Base-by-base conservation (phyloP, 352 stramenopile species). In the Sclerospora graminicola region DNA sequence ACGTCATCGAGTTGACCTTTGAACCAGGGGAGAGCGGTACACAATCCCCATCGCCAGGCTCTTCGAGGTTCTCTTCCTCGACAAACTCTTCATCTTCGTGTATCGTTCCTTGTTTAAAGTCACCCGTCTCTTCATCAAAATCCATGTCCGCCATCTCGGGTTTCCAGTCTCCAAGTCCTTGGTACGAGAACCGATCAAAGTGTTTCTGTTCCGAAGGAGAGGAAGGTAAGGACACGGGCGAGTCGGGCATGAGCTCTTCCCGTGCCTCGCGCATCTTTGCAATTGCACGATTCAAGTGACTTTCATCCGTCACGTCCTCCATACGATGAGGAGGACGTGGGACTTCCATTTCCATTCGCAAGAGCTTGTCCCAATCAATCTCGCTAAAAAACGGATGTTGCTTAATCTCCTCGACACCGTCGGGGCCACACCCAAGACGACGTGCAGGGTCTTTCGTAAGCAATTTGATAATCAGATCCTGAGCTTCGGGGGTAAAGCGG, bases 311-410 rank as follows among this genome's bases (percentile, higher is more conserved):
- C 34, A 84, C 72, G 40, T 84, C 72, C 49, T 84, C 72, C 56
- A 82, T 63, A 46, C 72, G 69, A 70, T 84, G 72, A 11, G 72
- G 72, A 55, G 72, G 72, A 30, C 72, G 69, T 11, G 72, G 72
- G 11, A 84, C 69, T 57, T 84, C 69, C 35, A 84, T 74, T 23
- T 64, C 59, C 58, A 66, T 72, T 6, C 52, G 41, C 43, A 84
- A 24, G 28, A 96, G 56, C 34, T 72, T 75, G 32, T 90, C 80
- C 77, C 79, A 96, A 51, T 95, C 77, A 14, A 96, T 60, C n/a
- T 58, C 42, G 3, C 63, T 28, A 31, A 96, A 96, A 63, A 96
- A 96, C 14, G 71, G 69, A 37, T 85, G 73, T 31, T 54, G 44
- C 53, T 85, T 85, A 44, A 85, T 85, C 48, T 85, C 73, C 18